Conservation (phyloP, 164 flowering plant genomes). For the Warburgia ugandensis region DNA sequence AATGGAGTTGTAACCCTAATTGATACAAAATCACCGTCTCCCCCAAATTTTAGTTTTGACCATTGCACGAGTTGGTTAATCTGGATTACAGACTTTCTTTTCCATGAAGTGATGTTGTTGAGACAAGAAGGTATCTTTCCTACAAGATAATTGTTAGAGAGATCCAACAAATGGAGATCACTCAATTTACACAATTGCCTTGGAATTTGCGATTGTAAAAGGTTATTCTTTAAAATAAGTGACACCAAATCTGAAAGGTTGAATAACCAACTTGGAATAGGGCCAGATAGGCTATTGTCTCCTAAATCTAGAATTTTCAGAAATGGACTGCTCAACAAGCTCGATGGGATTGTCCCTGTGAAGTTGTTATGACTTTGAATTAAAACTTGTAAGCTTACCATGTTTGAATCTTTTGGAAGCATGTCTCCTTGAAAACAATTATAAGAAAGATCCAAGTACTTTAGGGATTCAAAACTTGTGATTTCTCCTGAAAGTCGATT, state of each 20-base stretch:
- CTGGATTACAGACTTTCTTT: background rate
- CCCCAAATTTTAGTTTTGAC: too few species aligned
- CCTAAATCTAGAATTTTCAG: conserved; percentile 1
- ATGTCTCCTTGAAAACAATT: background rate
- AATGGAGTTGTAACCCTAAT: background rate
- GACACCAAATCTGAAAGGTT: background rate
- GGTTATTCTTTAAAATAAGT: background rate
- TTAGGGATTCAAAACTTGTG: background rate
- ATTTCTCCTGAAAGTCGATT: background rate
- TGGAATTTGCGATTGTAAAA: background rate
- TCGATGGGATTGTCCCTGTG: background rate
- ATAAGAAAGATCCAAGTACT: background rate
- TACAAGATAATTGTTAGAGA: background rate
- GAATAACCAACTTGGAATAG: background rate
- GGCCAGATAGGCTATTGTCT: background rate
- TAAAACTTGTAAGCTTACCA: background rate
- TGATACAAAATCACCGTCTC: too few species aligned
- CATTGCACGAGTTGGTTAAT: background rate
- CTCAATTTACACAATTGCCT: background rate
- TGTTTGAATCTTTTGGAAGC: background rate
- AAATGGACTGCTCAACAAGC: background rate
- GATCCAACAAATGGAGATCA: background rate
- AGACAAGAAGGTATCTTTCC: conserved; percentile 9
- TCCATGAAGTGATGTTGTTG: conserved; percentile 6
- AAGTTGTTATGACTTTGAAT: background rate